Conservation (phyloP, 345 rosid genomes). For the Clarkia xantiana region DNA sequence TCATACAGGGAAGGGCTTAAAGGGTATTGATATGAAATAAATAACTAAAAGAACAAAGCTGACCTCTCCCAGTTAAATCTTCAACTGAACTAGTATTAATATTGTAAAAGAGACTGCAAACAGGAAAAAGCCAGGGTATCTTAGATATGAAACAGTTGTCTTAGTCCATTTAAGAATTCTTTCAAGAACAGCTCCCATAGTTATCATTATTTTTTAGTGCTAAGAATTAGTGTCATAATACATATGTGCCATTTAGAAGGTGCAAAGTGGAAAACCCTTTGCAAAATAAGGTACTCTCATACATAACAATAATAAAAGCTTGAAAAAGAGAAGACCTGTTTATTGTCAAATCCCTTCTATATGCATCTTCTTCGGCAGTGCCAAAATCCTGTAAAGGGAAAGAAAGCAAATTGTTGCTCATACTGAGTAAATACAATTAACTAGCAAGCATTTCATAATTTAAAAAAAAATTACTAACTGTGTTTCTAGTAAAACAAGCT, state of each 20-base stretch:
- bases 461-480: no score
- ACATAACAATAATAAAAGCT: not conserved
- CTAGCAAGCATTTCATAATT: not conserved
- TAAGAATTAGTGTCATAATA: no score
- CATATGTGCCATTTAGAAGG: no score
- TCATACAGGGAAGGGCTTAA: constrained; percentile 3
- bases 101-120: constrained; percentile 79
- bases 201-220: no score
- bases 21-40: not conserved
- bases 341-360: constrained; percentile 81
- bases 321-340: constrained; percentile 43
- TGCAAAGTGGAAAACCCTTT: no score
- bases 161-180: no score
- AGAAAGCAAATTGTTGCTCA: not conserved
- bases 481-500: not conserved
- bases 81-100: constrained; percentile 59
- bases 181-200: no score
- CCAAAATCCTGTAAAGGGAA: constrained; percentile 55
- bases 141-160: no score
- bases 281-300: not conserved
- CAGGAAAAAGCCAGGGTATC: not conserved
- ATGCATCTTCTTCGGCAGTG: constrained; percentile 88
- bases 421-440: not conserved
- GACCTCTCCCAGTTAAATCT: constrained; percentile 86
- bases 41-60: constrained; percentile 2